Base-by-base conservation (phyloP, 2,329 filamentous ascomycete species). In the Neophaeococcomyces aloes region DNA sequence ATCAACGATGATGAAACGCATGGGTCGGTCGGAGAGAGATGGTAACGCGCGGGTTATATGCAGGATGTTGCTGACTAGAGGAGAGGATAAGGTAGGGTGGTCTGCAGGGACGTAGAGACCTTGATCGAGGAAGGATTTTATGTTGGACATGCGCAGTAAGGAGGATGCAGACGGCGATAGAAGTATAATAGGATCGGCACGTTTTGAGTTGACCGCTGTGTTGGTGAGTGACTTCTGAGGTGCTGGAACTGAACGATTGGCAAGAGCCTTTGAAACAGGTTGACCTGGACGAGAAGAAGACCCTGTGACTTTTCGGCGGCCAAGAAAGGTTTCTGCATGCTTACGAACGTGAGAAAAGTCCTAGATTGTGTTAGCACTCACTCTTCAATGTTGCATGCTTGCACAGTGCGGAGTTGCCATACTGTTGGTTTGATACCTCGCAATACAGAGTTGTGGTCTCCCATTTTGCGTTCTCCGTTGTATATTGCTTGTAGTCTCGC, bases 271-370 rank as follows among this genome's bases (percentile, higher is more conserved):
- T 11, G 39, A 36, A 21, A 17, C 18, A 17, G 43, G 14, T 29
- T 49, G 48, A 6, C 48, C 45, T 2, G 36, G 56, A 53, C 33
- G 50, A 35, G 74, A 29, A 76, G 67, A 51, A 40, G 46, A 29
- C 44, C 56, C 52, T 56, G 47, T 60, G 55, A 51, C 66, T 68
- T 50, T 67, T 64, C 69, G 61, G 48, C 71, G 69, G 53, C 68
- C 76, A 57, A 91, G 81, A 66, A 94, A 89, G 11, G 78, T 70
- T 39, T 79, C 75, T 29, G 87, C 86, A 52, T 84, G 76, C 68
- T 94, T 95, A 57, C 88, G 85, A 51, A 95, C 83, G 57, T 88
- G 81, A 13, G 87, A 89, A 64, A 96, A 96, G 66, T 98, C 91
- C 86, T 95, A 57, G 27, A 30, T 30, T 10, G 10, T 27, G 23